Evolutionary conservation across 495 filamentous ascomycete species (phyloP).

Genomic region (Tirmania nivea): DNA sequence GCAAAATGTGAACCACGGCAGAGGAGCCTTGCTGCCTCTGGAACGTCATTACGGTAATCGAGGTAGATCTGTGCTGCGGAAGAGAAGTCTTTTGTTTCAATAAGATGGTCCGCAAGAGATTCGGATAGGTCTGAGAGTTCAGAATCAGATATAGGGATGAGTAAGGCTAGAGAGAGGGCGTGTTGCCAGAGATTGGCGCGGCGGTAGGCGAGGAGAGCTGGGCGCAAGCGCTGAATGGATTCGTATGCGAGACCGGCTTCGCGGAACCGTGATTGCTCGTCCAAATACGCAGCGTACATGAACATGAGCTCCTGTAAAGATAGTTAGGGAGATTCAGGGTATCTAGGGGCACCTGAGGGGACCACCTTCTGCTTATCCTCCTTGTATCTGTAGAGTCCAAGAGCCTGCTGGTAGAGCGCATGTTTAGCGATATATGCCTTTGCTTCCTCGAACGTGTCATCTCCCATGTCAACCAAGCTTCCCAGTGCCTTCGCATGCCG

Average conservation of each 20-base stretch:
- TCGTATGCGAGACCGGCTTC: slow-evolving; percentile 82
- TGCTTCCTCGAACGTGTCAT: slow-evolving; percentile 37
- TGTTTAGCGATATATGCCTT: slow-evolving; percentile 56
- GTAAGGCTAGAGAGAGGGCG: slow-evolving; percentile 52
- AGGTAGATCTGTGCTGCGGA: slow-evolving; percentile 58
- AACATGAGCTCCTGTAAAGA: slow-evolving; percentile 33
- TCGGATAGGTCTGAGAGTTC: slow-evolving; percentile 43
- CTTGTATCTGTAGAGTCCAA: slow-evolving; percentile 70
- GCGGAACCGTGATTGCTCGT: slow-evolving; percentile 47
- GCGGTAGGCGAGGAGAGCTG: slow-evolving; percentile 59
- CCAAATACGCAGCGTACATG: slow-evolving; percentile 60
- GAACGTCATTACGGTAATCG: slow-evolving; percentile 53
- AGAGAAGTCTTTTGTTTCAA: slow-evolving; percentile 60
- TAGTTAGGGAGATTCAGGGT: too few relatives aligned
- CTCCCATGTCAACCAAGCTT: slow-evolving; percentile 43
- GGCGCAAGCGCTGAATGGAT: slow-evolving; percentile 46
- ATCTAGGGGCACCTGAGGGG: neutral
- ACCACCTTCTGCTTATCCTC: slow-evolving; percentile 26
- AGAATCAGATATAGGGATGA: slow-evolving; percentile 34
- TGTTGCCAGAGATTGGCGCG: slow-evolving; percentile 77
- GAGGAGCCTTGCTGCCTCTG: slow-evolving; percentile 41
- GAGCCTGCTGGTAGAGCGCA: slow-evolving; percentile 50
- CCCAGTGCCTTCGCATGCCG: slow-evolving; percentile 53
- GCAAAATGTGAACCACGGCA: slow-evolving; percentile 71
- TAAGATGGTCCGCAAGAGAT: slow-evolving; percentile 45